phyloP scores from a whole-genome alignment of 371 early-diverging fungal species.

The Mortierella sp. region DNA sequence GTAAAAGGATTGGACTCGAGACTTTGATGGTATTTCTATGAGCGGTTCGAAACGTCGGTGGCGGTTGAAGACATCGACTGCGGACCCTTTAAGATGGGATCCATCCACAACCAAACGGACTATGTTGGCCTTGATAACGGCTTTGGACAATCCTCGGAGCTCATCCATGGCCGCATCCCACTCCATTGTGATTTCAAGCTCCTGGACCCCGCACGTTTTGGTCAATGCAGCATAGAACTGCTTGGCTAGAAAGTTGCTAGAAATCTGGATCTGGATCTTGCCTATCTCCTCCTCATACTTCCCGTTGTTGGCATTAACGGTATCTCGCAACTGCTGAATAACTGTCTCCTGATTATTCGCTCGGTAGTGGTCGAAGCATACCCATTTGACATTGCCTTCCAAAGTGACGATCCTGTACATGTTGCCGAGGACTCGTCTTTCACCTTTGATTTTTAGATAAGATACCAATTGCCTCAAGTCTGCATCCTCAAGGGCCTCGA shows the following conservation, averaged over 20 bases:
- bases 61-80: background rate
- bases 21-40: constrained; percentile 5
- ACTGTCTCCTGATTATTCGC: background rate
- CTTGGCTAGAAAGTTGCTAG: constrained; percentile 1
- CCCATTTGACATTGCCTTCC: constrained; percentile 31
- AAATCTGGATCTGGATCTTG: constrained; percentile 7
- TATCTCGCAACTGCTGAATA: constrained; percentile 2
- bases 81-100: background rate
- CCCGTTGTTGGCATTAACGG: constrained; percentile 9
- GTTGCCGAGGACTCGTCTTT: constrained; percentile 15
- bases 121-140: background rate
- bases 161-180: constrained; percentile 6
- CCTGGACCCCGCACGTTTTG: constrained; percentile 4
- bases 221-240: constrained; percentile 18
- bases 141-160: background rate
- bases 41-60: constrained; percentile 17
- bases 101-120: background rate
- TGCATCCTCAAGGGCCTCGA: constrained; percentile 17
- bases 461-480: constrained; percentile 14
- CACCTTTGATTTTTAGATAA: constrained; percentile 12
- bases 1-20: constrained; percentile 2
- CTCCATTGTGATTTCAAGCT: constrained; percentile 5
- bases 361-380: constrained; percentile 23
- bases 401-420: constrained; percentile 16
- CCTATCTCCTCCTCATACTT: constrained; percentile 5